Percentiles rank a stretch among this genome's conserved stretches.
phyloP scores from a whole-genome alignment of 2,329 filamentous ascomycete genomes.

The Xylaria multiplex region DNA sequence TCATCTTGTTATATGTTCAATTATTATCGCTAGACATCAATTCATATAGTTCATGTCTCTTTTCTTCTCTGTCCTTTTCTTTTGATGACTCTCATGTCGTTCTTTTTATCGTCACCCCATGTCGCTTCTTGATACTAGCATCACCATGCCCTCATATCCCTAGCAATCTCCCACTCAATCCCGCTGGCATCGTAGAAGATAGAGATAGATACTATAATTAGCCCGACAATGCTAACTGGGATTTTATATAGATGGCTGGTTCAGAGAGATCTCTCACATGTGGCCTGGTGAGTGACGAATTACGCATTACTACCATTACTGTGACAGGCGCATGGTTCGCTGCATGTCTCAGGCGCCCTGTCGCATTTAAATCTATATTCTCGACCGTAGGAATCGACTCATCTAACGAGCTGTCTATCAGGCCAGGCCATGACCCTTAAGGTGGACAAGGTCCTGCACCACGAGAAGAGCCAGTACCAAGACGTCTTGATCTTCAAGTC shows the following conservation, averaged over 20 bases:
- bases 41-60: not conserved
- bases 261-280: slow-evolving; percentile 98
- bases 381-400: not conserved
- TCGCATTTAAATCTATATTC: not conserved
- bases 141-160: not conserved
- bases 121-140: not conserved
- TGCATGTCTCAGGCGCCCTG: not conserved
- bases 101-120: not conserved
- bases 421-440: slow-evolving; percentile 98
- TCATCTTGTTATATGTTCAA: not conserved
- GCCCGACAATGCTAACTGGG: slow-evolving; percentile 29
- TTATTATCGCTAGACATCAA: not conserved
- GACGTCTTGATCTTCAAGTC: slow-evolving; percentile 99
- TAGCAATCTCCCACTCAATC: not conserved
- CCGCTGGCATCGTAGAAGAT: not conserved
- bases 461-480: slow-evolving; percentile 99
- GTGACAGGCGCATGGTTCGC: not conserved
- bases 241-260: slow-evolving; percentile 87
- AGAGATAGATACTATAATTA: not conserved
- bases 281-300: slow-evolving; percentile 74
- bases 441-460: slow-evolving; percentile 97
- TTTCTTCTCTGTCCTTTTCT: too few relatives aligned
- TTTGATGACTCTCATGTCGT: not conserved
- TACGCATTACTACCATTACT: not conserved
- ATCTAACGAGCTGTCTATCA: slow-evolving; percentile 42